Evolutionary conservation across 192 early-diverging fungal species (phyloP), one percentile per base, ranked within the genome.

Genomic region (Mortierella hygrophila): DNA sequence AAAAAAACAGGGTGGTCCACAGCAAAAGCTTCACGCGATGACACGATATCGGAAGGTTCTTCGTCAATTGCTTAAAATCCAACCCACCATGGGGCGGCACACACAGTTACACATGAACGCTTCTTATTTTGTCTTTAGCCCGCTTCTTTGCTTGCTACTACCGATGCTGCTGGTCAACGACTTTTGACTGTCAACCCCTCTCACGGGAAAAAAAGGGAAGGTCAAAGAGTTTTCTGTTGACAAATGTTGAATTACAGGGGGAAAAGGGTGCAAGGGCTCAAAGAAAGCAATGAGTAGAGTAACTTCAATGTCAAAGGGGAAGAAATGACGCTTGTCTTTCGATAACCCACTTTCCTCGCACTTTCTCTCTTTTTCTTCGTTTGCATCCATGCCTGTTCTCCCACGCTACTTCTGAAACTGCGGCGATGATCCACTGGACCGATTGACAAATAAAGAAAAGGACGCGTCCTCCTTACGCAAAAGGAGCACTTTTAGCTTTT

Each of bases 1-100:
- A 23, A 72, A 54, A 74, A 74, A 74, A 49, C 6, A 54, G 29
- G 46, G 72, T 26, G 29, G 44, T 54, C 47, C 72, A 44, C 72
- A 32, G 68, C 54, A 29, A 52, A 32, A 63, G 54, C 60, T 72
- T 65, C 41, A 42, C 69, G 57, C 70, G 82, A 83, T 83, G 82
- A 75, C 82, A 83, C 72, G 82, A 83, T 83, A 77, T 42, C 57
- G 46, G 65, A 78, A 37, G 72, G 72, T 78, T 83, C 76, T 83
- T 82, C 65, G 75, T 35, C 65, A 78, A 70, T 78, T 69, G 60
- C 26, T 65, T 11, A 23, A 7, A 23, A 7, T 23, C 26, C 23
- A 2, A 15, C 10, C 11, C 11, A 32, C 26, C 60, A 65, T 65
- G 29, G 60, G 49, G 18, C 18, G 49, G 60, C 60, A 3, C 38